Conservation (phyloP, 768 basidiomycete species). For the Dendrothele bispora region DNA sequence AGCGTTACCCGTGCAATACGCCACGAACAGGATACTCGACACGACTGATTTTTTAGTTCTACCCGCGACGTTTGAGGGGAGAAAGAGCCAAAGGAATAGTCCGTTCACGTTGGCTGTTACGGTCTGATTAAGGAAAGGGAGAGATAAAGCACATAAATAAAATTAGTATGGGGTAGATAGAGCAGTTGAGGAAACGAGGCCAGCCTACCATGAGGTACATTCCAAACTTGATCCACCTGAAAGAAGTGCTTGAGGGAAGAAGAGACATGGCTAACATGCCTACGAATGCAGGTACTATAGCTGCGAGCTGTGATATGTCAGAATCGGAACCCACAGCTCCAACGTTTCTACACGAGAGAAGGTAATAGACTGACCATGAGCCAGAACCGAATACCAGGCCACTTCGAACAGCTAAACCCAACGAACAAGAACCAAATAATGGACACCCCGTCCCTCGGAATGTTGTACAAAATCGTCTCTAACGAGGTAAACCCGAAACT, state of each 20-base stretch:
- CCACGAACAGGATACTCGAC: conserved; percentile 9
- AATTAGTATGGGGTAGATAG: not conserved
- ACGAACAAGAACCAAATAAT: conserved; percentile 8
- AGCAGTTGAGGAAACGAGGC: not conserved
- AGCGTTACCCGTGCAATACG: conserved; percentile 10
- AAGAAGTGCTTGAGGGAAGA: not conserved
- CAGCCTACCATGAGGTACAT: conserved; percentile 11
- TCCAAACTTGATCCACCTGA: conserved; percentile 11
- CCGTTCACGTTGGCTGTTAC: conserved; percentile 7
- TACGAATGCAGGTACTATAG: conserved; percentile 9
- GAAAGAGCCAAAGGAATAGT: conserved; percentile 9
- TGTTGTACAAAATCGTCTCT: conserved; percentile 7
- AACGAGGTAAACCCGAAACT: conserved; percentile 10
- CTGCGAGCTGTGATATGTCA: not conserved
- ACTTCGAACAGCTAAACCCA: conserved; percentile 1
- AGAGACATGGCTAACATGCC: conserved; percentile 8
- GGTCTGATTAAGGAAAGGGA: not conserved
- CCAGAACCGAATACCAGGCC: conserved; percentile 1
- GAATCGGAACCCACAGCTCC: not conserved
- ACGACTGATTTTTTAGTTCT: conserved; percentile 11
- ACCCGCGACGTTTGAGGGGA: conserved; percentile 12
- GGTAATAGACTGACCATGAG: conserved; percentile 5
- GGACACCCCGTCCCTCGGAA: conserved; percentile 6
- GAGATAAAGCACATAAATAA: not conserved
- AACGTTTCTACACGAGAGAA: not conserved